A percentile compares a stretch with the other conserved stretches of the same genome.
Conservation (phyloP, 2,329 filamentous ascomycete species). For the Hirsutella rhossiliensis region DNA sequence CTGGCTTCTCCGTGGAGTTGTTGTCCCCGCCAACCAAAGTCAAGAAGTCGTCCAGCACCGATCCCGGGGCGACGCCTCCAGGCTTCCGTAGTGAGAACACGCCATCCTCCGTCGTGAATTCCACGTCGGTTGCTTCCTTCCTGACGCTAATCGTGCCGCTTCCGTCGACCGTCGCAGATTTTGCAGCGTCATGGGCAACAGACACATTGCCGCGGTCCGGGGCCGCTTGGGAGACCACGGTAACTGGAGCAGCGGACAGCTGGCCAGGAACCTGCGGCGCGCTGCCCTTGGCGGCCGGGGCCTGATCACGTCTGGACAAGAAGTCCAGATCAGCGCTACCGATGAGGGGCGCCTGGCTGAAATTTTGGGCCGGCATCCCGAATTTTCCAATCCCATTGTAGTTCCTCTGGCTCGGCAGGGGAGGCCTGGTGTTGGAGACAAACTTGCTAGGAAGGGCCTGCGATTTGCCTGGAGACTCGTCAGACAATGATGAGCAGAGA, state of each 20-base stretch:
- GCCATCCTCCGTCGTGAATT: not conserved
- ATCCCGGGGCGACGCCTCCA: not conserved
- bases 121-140: not conserved
- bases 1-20: not conserved
- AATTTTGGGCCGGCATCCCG: not conserved
- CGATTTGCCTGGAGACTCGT: not conserved
- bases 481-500: not conserved
- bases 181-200: too few relatives aligned
- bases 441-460: not conserved
- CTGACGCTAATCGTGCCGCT: too few relatives aligned
- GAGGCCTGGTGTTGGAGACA: not conserved
- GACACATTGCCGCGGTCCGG: too few relatives aligned
- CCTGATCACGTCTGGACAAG: conserved; percentile 4
- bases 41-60: conserved; percentile 10
- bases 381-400: conserved; percentile 5
- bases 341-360: conserved; percentile 4
- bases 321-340: conserved; percentile 12
- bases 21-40: conserved; percentile 3
- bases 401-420: conserved; percentile 9
- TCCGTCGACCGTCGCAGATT: too few relatives aligned
- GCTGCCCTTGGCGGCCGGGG: not conserved
- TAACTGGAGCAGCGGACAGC: too few relatives aligned
- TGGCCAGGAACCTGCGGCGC: not conserved
- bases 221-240: not conserved
- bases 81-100: not conserved